A percentile compares a stretch with the other conserved stretches of the same genome.
phyloP scores from a whole-genome alignment of 2,329 filamentous ascomycete genomes.

The Penicillium corylophilum region DNA sequence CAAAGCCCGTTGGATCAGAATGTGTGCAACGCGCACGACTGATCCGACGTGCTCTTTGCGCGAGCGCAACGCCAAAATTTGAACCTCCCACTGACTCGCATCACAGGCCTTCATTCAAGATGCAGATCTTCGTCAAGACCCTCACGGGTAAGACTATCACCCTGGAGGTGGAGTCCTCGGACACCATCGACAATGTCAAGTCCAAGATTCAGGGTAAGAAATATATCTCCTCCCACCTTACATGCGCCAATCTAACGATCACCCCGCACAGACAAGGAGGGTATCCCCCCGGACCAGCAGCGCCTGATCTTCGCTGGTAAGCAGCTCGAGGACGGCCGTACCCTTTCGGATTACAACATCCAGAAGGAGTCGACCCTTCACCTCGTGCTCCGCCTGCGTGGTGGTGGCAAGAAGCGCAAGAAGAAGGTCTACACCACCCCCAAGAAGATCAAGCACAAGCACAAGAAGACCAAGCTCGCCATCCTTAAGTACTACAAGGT shows the following conservation, averaged over 20 bases:
- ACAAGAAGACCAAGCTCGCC: slow-evolving; percentile 99
- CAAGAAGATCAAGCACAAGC: slow-evolving; percentile 99
- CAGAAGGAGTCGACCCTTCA: slow-evolving; percentile 99
- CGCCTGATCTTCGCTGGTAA: slow-evolving; percentile 99
- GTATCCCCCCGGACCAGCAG: slow-evolving; percentile 98
- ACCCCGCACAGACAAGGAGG: slow-evolving; percentile 85
- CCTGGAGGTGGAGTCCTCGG: slow-evolving; percentile 99
- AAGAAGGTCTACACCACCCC: slow-evolving; percentile 99
- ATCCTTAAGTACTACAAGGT: slow-evolving; percentile 99
- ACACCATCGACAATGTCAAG: slow-evolving; percentile 99
- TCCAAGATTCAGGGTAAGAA: slow-evolving; percentile 76
- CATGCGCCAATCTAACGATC: background rate
- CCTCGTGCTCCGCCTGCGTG: slow-evolving; percentile 95
- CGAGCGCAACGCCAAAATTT: background rate
- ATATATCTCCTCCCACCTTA: background rate
- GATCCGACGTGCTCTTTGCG: background rate
- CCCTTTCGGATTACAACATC: slow-evolving; percentile 99
- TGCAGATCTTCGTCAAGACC: slow-evolving; percentile 61
- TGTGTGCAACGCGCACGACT: slow-evolving; percentile 5
- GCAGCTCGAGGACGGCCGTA: slow-evolving; percentile 99
- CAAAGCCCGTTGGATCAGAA: background rate
- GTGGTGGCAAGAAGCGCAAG: slow-evolving; percentile 99
- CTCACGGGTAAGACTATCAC: slow-evolving; percentile 99
- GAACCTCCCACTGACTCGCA: slow-evolving; percentile 18
- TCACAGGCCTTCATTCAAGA: slow-evolving; percentile 48